Evolutionary conservation across 108 stramenopile species (phyloP).

Genomic region (Skeletonema potamos): DNA sequence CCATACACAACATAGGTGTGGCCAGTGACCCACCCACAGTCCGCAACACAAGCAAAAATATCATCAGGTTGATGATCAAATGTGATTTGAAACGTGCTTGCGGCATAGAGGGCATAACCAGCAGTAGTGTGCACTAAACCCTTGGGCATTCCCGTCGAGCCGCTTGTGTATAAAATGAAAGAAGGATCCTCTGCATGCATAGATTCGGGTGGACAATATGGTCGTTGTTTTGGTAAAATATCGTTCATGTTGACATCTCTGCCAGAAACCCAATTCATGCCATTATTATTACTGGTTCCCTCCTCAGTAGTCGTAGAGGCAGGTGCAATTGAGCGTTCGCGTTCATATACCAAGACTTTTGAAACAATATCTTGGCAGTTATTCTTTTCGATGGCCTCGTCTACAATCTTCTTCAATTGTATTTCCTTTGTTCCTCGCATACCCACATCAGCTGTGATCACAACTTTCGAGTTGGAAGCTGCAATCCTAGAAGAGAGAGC

Average conservation of each 20-base stretch:
- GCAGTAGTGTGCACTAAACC: conserved; percentile 83
- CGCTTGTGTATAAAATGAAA: conserved; percentile 86
- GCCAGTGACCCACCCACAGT: conserved; percentile 91
- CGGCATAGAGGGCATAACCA: conserved; percentile 79
- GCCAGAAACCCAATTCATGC: conserved; percentile 35
- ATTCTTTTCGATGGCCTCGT: conserved; percentile 74
- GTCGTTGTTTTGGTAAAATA: conserved; percentile 78
- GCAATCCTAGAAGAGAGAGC: conserved; percentile 90
- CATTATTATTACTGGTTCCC: conserved; percentile 24
- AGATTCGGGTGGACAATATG: conserved; percentile 94
- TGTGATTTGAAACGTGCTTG: conserved; percentile 61
- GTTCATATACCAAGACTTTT: conserved; percentile 89
- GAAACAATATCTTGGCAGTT: conserved; percentile 67
- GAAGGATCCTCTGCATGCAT: conserved; percentile 92
- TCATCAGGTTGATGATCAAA: conserved; percentile 73
- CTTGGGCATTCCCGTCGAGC: conserved; percentile 85
- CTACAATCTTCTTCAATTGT: conserved; percentile 87
- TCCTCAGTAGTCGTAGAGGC: conserved; percentile 34
- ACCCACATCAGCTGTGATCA: conserved; percentile 89
- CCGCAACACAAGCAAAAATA: conserved; percentile 87
- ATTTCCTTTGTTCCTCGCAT: conserved; percentile 78
- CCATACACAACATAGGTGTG: conserved; percentile 90
- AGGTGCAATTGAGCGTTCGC: conserved; percentile 32
- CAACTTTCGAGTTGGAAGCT: conserved; percentile 79
- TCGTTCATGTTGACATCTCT: conserved; percentile 90